Conservation (phyloP, 2,329 filamentous ascomycete species). For the Blastomyces gilchristii region DNA sequence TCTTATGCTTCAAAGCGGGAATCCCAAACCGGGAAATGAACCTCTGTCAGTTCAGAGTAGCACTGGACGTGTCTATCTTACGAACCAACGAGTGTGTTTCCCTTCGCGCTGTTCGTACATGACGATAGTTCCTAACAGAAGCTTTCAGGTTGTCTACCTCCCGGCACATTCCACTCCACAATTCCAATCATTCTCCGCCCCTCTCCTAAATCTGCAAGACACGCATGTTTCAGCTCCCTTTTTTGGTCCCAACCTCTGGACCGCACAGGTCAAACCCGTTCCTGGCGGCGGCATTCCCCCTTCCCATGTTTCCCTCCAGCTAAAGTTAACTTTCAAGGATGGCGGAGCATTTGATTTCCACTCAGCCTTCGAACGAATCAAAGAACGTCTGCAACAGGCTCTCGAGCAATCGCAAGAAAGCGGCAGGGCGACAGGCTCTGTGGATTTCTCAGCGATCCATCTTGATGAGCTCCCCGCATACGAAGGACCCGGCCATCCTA, state of each 20-base stretch:
- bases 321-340: conserved; percentile 85
- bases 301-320: conserved; percentile 60
- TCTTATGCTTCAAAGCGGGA: conserved; percentile 62
- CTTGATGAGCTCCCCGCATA: conserved; percentile 85
- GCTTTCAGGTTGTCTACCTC: conserved; percentile 68
- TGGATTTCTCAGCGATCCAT: conserved; percentile 56
- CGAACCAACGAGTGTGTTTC: conserved; percentile 64
- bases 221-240: conserved; percentile 78
- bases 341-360: conserved; percentile 92
- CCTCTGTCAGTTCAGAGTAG: conserved; percentile 62
- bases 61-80: conserved; percentile 67
- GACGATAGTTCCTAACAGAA: background rate
- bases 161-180: conserved; percentile 56
- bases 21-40: conserved; percentile 52
- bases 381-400: conserved; percentile 71
- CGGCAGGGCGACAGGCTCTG: conserved; percentile 38
- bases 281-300: conserved; percentile 72
- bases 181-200: conserved; percentile 80
- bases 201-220: conserved; percentile 78
- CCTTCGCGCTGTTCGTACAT: conserved; percentile 19
- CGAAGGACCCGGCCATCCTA: conserved; percentile 46
- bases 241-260: conserved; percentile 89
- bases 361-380: conserved; percentile 68
- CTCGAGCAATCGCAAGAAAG: conserved; percentile 63
- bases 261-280: conserved; percentile 67